Evolutionary conservation across 1,284 basidiomycete species (phyloP).

Genomic region (Ustilago hordei): DNA sequence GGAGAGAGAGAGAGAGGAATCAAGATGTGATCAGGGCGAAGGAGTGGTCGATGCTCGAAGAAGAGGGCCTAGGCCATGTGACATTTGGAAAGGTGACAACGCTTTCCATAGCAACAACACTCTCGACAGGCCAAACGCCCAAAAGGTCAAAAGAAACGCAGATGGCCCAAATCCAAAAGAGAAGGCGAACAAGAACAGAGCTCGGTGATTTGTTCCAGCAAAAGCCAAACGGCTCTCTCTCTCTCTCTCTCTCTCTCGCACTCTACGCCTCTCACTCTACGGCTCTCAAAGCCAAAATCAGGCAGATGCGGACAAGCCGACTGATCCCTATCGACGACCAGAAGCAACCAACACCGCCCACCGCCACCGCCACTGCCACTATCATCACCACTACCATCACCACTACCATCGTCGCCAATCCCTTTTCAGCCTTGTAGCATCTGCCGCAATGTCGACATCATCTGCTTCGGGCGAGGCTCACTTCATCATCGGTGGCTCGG

Average conservation of each 20-base stretch:
- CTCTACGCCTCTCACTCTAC: no score
- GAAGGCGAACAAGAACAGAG: background rate
- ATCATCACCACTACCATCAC: background rate
- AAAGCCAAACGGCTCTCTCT: background rate
- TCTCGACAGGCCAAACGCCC: slow-evolving; percentile 1
- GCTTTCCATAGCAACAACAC: background rate
- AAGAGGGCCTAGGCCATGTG: no score
- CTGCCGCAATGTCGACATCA: slow-evolving; percentile 60
- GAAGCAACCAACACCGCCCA: slow-evolving; percentile 1
- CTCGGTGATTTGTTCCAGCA: slow-evolving; percentile 1
- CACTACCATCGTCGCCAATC: slow-evolving; percentile 11
- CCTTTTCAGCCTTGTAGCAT: background rate
- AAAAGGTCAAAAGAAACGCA: background rate
- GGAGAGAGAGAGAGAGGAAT: no score
- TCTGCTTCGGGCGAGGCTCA: slow-evolving; percentile 63
- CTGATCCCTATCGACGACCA: background rate
- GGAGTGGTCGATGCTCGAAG: no score
- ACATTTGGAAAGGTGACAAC: no score
- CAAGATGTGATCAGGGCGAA: no score
- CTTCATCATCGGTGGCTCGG: slow-evolving; percentile 67
- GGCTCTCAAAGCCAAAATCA: slow-evolving; percentile 12
- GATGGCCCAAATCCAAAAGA: background rate
- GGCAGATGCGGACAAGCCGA: slow-evolving; percentile 33
- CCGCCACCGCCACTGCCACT: background rate
- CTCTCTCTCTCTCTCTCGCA: background rate